phyloP scores from a whole-genome alignment of 345 rosid genomes.

The Eucalyptus victrix region DNA sequence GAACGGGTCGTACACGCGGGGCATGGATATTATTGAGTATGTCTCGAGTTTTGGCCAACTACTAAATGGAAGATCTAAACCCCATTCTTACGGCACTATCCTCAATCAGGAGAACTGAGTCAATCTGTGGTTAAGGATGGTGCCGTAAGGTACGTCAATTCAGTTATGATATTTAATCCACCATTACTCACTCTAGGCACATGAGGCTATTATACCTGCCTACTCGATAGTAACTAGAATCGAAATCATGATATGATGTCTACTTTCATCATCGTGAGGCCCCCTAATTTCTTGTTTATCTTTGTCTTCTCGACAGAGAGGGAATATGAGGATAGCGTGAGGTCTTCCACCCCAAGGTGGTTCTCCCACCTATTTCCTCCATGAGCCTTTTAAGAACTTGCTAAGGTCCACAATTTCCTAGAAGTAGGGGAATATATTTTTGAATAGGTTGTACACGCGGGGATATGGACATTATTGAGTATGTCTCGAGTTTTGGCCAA shows the following conservation, averaged over 20 bases:
- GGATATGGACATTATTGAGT: background rate
- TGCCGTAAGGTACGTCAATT: fast-evolving
- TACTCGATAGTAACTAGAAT: fast-evolving
- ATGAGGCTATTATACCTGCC: fast-evolving
- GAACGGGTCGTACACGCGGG: background rate
- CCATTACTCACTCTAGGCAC: fast-evolving
- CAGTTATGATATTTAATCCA: fast-evolving
- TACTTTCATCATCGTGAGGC: fast-evolving
- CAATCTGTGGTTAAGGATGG: too few relatives aligned
- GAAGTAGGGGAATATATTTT: background rate
- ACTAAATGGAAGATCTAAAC: background rate
- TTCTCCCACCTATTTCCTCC: fast-evolving
- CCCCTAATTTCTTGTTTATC: fast-evolving
- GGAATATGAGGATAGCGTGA: fast-evolving
- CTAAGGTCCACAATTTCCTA: background rate
- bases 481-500: background rate
- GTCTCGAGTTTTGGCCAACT: background rate
- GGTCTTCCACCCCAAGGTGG: too few relatives aligned
- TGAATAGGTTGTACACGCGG: background rate
- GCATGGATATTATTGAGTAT: background rate
- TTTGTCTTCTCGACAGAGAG: fast-evolving
- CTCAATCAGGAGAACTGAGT: fast-evolving
- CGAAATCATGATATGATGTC: fast-evolving
- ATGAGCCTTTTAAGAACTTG: too few relatives aligned
- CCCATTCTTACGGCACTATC: background rate